Evolutionary conservation across 768 basidiomycete genomes (phyloP), one percentile per base, ranked within the genome.

Genomic region (Tulasnella sp.): DNA sequence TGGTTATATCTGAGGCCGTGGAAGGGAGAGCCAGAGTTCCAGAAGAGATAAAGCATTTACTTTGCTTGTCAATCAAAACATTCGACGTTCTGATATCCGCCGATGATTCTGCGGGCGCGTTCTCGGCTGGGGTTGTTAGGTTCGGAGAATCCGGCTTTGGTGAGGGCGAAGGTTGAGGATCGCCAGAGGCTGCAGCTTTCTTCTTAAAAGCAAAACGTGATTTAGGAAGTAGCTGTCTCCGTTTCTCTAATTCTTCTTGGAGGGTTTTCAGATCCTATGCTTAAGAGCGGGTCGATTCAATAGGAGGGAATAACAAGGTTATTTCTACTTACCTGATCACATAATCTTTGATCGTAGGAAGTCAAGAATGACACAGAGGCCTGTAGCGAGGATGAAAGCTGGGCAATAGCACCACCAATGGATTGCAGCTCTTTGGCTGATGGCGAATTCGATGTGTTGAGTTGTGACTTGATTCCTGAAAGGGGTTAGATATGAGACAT

Each of bases 201-300:
- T 48, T 48, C 47, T 48, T 48, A 25, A 48, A 37, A 25, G 34
- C 32, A 19, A 48, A 48, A n/a, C 33, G 31, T 28, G 19, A 20
- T 37, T 35, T 37, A 1, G 47, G 22, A n/a, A 16, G 22, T 3
- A 16, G 32, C 12, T 22, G 3, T 25, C 47, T 32, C 16, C 37
- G 22, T 8, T 9, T 15, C 15, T 48, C 34, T 12, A 48, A 19
- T 1, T n/a, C 24, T 13, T 12, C 34, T 24, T 48, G 22, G 34
- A 48, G 47, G 3, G 9, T 4, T 20, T 48, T 24, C 15, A 48
- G 37, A 9, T 37, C 22, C 47, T 48, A 24, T 19, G 20, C 31
- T 7, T 15, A 3, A 5, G 15, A 13, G 13, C 37, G 5, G 27
- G 19, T 16, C 24, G 15, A 42, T 15, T 42, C 12, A 10, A 10